Evolutionary conservation across 345 rosid genomes (phyloP), one percentile per base, ranked within the genome.

Genomic region (Raphanus sativus): DNA sequence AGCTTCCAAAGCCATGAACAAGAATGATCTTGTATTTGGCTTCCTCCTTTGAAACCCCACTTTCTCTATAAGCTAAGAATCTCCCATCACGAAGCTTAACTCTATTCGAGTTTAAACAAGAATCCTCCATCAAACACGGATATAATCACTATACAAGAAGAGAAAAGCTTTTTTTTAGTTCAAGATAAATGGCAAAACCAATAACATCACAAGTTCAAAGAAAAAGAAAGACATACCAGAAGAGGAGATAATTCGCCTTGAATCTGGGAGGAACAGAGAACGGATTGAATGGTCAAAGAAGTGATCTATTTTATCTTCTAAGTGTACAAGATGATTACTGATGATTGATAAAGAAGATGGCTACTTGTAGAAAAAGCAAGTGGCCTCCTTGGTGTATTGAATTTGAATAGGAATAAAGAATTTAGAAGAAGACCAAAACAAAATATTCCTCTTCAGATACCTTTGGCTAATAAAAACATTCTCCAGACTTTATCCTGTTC

Each of bases 1-100:
- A 91, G 89, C 97, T 91, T 69, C 93, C 97, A 81, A 94, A 91
- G 28, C 98, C 98, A 79, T 94, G 97, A 69, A 90, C 90, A 67
- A 94, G 73, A 67, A 91, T 65, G 81, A 94, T 86, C 78, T 75
- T 86, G 85, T 75, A 84, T 42, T 84, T 88, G 1, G 98, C 79
- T 16, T 83, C 52, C 60, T 73, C 78, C 77, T 81, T 90, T 75
- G 97, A 79, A 29, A 90, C 91, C 36, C 98, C 98, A 45, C 56
- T 78, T 76, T 94, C 98, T 29, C 36, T 86, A 83, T 91, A 91
- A 66, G 96, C 90, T 63, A 94, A 71, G 72, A 77, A 73, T 62
- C 98, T 89, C 16, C 98, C 97, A 80, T 91, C 98, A 0, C 83
- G 72, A 69, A 94, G 96, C 61, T 75, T 88, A 85, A 91, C 73